These are phyloP conservation scores for Adenanthera pavonina DNA, from an alignment of 306 rosid species.

Conservation along the genomic window DNA sequence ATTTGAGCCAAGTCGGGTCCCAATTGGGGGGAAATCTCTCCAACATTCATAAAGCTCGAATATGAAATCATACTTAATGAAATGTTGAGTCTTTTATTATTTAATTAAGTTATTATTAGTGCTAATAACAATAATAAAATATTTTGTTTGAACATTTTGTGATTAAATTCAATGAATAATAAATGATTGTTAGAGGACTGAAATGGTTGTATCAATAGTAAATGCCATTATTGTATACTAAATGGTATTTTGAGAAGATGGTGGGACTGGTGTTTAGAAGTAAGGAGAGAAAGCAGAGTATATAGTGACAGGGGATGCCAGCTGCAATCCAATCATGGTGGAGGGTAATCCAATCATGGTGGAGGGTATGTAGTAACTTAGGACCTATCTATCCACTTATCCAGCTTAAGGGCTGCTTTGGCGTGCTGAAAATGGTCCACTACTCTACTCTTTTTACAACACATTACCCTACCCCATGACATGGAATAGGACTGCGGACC, in stretches of 20 bases:
- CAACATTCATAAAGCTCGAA: too few relatives aligned
- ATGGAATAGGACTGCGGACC: constrained; percentile 20
- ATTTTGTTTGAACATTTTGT: neutral
- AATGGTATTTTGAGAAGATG: neutral
- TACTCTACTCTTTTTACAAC: constrained; percentile 8
- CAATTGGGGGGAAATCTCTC: too few relatives aligned
- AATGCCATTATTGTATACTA: neutral
- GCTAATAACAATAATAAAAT: too few relatives aligned
- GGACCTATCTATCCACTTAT: neutral
- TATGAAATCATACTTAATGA: too few relatives aligned
- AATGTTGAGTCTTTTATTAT: too few relatives aligned
- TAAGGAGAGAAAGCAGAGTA: neutral
- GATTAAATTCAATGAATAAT: neutral
- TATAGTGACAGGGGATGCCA: constrained; percentile 16
- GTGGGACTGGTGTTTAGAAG: neutral
- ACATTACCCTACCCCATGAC: constrained; percentile 10
- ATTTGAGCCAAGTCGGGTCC: too few relatives aligned
- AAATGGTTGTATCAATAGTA: neutral
- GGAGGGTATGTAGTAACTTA: neutral
- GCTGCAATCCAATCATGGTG: constrained; percentile 22
- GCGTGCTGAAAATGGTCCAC: constrained; percentile 36
- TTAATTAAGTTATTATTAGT: too few relatives aligned
- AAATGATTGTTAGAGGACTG: neutral
- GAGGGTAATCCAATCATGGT: neutral
- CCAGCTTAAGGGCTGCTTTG: neutral